Conservation (phyloP, 495 filamentous ascomycete species). For the Symbiotaphrina buchneri region DNA sequence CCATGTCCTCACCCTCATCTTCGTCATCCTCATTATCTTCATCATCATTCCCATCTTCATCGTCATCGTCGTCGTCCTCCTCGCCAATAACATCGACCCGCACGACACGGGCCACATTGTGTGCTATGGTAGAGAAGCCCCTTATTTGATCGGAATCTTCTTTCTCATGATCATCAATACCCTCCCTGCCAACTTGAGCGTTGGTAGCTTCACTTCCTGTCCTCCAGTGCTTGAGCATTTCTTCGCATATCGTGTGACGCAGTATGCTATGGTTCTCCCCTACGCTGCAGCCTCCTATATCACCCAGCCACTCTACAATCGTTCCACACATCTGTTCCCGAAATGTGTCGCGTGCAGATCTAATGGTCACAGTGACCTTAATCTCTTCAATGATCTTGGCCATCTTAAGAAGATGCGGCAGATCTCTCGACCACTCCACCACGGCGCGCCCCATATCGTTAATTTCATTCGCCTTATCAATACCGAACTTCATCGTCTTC, state of each 20-base stretch:
- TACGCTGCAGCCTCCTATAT: conserved; percentile 78
- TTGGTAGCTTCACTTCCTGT: conserved; percentile 72
- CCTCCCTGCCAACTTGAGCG: conserved; percentile 58
- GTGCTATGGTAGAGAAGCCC: conserved; percentile 1
- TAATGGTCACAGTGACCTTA: conserved; percentile 86
- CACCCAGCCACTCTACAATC: conserved; percentile 90
- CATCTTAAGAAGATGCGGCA: conserved; percentile 47
- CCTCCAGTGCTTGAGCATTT: conserved; percentile 70
- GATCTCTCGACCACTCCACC: conserved; percentile 46
- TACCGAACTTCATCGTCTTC: conserved; percentile 39
- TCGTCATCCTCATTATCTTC: conserved; percentile 9
- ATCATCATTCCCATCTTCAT: conserved; percentile 24
- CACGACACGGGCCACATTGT: conserved; percentile 10
- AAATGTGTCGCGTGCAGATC: conserved; percentile 84
- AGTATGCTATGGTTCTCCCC: conserved; percentile 62
- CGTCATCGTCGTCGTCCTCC: conserved; percentile 18
- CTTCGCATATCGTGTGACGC: conserved; percentile 64
- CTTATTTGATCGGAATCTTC: conserved; percentile 10
- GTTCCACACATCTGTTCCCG: conserved; percentile 94
- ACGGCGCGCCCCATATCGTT: conserved; percentile 72
- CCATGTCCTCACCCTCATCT: conserved; percentile 14
- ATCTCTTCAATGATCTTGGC: conserved; percentile 80
- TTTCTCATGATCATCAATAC: conserved; percentile 72
- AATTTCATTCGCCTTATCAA: conserved; percentile 61
- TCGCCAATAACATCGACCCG: conserved; percentile 16